phyloP scores from a whole-genome alignment of 176 grass and related monocot species.

The Poa annua region DNA sequence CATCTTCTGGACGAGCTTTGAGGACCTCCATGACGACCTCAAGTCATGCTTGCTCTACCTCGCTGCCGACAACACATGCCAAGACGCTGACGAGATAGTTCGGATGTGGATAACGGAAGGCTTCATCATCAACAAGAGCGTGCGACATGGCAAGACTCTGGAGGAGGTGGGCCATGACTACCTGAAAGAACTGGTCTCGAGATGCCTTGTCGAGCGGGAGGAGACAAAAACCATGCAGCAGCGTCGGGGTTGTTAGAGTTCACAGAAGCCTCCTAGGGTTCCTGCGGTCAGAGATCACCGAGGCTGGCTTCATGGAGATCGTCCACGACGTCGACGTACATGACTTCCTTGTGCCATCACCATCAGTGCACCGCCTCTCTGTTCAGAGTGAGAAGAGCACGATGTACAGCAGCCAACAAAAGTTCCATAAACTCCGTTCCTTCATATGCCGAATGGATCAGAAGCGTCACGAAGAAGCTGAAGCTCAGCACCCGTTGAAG shows the following conservation, averaged over 20 bases:
- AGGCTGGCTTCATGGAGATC: constrained; percentile 36
- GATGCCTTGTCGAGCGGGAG: constrained; percentile 16
- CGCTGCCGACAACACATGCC: background rate
- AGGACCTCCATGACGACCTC: constrained; percentile 29
- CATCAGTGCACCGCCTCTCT: constrained; percentile 9
- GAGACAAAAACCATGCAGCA: background rate
- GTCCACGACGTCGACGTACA: background rate
- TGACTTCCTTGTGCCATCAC: background rate
- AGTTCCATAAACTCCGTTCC: constrained; percentile 23
- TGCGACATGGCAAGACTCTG: constrained; percentile 5
- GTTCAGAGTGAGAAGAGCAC: background rate
- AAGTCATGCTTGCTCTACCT: constrained; percentile 40
- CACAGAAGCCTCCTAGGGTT: constrained; percentile 18
- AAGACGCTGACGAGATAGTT: background rate
- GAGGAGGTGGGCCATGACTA: constrained; percentile 22
- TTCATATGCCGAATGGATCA: constrained; percentile 4
- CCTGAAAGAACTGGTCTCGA: constrained; percentile 17
- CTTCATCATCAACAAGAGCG: constrained; percentile 23
- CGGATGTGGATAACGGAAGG: constrained; percentile 29
- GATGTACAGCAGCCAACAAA: constrained; percentile 11
- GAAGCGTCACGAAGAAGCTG: background rate
- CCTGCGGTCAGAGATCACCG: constrained; percentile 20
- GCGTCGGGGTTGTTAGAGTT: background rate
- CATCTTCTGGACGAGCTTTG: constrained; percentile 32
- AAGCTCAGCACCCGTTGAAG: background rate